Evolutionary conservation across 768 basidiomycete species (phyloP).

Genomic region (Amanita muscaria): DNA sequence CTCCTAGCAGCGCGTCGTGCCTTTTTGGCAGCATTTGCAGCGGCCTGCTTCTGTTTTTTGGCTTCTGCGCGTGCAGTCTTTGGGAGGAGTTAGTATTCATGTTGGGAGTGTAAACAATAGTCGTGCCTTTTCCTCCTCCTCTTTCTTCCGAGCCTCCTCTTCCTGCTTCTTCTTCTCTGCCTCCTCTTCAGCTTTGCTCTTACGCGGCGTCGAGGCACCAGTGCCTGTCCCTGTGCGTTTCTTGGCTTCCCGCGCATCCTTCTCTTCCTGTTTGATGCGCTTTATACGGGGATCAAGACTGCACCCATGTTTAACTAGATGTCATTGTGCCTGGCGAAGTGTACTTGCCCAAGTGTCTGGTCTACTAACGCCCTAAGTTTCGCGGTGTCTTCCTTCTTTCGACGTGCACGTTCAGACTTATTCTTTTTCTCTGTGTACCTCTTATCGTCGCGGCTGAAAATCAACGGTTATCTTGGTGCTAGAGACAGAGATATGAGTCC

Average conservation of each 20-base stretch:
- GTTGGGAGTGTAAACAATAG: not conserved
- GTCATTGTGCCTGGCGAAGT: not conserved
- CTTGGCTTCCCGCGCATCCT: constrained; percentile 88
- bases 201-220: constrained; percentile 51
- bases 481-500: not conserved
- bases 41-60: constrained; percentile 78
- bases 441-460: constrained; percentile 86
- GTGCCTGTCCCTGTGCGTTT: constrained; percentile 43
- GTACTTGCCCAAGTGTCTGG: constrained; percentile 49
- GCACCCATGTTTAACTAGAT: not conserved
- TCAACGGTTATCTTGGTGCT: constrained; percentile 1
- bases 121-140: constrained; percentile 76
- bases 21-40: constrained; percentile 89
- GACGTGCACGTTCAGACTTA: constrained; percentile 89
- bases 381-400: constrained; percentile 96
- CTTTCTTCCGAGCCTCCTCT: constrained; percentile 56
- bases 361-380: constrained; percentile 85
- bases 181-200: constrained; percentile 65
- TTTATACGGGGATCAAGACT: constrained; percentile 90
- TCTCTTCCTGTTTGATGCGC: constrained; percentile 93
- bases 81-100: constrained; percentile 2
- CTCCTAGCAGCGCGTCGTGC: constrained; percentile 60
- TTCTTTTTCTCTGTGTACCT: constrained; percentile 99
- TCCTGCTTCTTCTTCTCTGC: constrained; percentile 69
- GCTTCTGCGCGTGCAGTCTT: constrained; percentile 60